Percentiles rank a stretch among this genome's conserved stretches.
Conservation (phyloP, 352 stramenopile species). For the Pythium phragmitis region DNA sequence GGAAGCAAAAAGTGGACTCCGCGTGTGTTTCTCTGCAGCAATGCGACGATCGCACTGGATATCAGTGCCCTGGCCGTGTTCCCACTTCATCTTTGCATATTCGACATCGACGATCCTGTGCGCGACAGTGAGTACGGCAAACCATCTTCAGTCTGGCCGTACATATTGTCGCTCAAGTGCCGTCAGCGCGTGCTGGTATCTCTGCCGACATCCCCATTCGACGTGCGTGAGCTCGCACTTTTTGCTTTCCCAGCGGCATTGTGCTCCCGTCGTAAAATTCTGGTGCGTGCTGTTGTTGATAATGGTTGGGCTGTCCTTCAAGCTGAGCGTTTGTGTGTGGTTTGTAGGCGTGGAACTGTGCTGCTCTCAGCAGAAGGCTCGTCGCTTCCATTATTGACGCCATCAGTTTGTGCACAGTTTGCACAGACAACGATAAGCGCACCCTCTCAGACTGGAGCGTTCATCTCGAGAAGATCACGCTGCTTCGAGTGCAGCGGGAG, state of each 20-base stretch:
- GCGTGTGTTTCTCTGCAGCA: slow-evolving; percentile 11
- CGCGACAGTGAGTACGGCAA: neutral
- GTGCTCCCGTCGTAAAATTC: slow-evolving; percentile 61
- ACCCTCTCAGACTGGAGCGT: slow-evolving; percentile 12
- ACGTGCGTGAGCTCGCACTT: slow-evolving; percentile 43
- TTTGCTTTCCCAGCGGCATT: slow-evolving; percentile 70
- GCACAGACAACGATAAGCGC: slow-evolving; percentile 16
- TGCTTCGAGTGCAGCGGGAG: slow-evolving; percentile 14
- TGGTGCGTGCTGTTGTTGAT: slow-evolving; percentile 41
- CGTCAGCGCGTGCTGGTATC: slow-evolving; percentile 65
- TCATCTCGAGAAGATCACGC: slow-evolving; percentile 9
- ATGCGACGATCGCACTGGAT: slow-evolving; percentile 1
- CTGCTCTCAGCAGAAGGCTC: slow-evolving; percentile 42
- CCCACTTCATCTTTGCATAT: slow-evolving; percentile 23
- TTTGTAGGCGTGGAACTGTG: slow-evolving; percentile 55
- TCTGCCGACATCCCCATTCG: slow-evolving; percentile 11
- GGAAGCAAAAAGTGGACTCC: slow-evolving; percentile 2
- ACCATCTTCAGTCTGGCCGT: slow-evolving; percentile 35
- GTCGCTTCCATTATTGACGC: slow-evolving; percentile 45
- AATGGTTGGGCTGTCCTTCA: neutral
- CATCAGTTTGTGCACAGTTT: slow-evolving; percentile 35
- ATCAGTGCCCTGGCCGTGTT: slow-evolving; percentile 2
- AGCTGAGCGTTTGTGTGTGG: neutral
- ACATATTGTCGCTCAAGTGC: slow-evolving; percentile 54
- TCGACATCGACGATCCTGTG: slow-evolving; percentile 32